Evolutionary conservation across 805 yeast genomes (phyloP).

Genomic region (Huiozyma sinensis): DNA sequence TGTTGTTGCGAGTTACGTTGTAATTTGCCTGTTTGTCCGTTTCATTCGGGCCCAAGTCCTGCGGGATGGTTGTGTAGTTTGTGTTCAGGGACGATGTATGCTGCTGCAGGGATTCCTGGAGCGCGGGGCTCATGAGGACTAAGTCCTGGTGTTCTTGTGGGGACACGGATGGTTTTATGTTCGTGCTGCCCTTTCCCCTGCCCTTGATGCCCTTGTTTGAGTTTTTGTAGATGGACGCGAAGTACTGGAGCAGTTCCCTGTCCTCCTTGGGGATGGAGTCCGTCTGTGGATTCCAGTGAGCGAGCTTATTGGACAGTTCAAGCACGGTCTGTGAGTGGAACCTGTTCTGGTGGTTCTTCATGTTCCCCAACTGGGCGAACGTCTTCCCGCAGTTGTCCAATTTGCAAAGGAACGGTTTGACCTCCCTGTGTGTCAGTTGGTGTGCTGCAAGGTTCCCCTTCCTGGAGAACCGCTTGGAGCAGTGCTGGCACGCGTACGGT

Average conservation of each 20-base stretch:
- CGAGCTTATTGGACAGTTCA: conserved; percentile 53
- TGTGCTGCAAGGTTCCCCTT: conserved; percentile 92
- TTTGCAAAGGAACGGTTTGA: conserved; percentile 69
- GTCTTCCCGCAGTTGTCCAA: conserved; percentile 74
- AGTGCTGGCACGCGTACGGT: conserved; percentile 71
- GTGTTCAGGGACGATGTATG: too few species aligned
- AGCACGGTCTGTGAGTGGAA: conserved; percentile 69
- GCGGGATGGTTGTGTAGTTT: conserved; percentile 3
- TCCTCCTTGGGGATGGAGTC: conserved; percentile 48
- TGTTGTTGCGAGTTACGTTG: too few species aligned
- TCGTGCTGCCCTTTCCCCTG: conserved; percentile 48
- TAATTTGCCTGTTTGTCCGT: neutral
- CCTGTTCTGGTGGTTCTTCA: conserved; percentile 88
- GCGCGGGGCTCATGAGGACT: neutral
- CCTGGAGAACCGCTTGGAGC: conserved; percentile 71
- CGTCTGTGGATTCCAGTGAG: conserved; percentile 45
- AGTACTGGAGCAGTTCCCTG: conserved; percentile 60
- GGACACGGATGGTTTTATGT: conserved; percentile 6
- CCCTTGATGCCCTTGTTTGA: conserved; percentile 88
- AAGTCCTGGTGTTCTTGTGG: conserved; percentile 1
- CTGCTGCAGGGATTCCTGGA: neutral
- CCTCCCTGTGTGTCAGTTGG: conserved; percentile 65
- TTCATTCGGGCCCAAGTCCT: neutral
- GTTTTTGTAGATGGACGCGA: conserved; percentile 74
- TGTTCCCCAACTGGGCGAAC: conserved; percentile 85